Percentiles rank a stretch among this genome's conserved stretches.
Evolutionary conservation across 306 rosid species (phyloP).

Genomic region (Lupinus albus): DNA sequence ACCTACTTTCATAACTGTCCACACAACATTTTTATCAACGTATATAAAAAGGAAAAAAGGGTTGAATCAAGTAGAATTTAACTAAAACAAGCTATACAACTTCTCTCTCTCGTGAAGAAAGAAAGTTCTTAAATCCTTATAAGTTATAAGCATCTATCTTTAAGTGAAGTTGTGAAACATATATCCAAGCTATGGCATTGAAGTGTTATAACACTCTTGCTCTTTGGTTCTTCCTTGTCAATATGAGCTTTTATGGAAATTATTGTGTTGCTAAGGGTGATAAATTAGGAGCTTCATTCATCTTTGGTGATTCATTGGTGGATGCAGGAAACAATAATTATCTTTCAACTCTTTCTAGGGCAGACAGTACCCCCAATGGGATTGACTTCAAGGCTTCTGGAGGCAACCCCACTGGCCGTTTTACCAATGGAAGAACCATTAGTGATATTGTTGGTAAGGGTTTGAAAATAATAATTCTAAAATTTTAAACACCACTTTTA

Average conservation of each 20-base stretch:
- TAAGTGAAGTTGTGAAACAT: not conserved
- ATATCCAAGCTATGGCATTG: constrained; percentile 42
- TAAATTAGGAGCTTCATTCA: constrained; percentile 65
- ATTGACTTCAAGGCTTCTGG: constrained; percentile 69
- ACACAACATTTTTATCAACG: too few relatives aligned
- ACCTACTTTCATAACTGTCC: constrained; percentile 46
- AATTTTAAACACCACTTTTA: too few relatives aligned
- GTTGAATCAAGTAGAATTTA: constrained; percentile 55
- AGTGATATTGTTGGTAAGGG: constrained; percentile 69
- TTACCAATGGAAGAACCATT: constrained; percentile 83
- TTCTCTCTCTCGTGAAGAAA: constrained; percentile 18
- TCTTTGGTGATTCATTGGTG: constrained; percentile 84
- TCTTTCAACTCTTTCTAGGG: constrained; percentile 68
- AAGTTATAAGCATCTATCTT: too few relatives aligned
- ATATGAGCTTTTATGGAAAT: constrained; percentile 36
- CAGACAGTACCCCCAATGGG: constrained; percentile 70
- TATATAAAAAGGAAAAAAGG: not conserved
- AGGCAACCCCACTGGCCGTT: constrained; percentile 80
- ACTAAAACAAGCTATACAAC: constrained; percentile 39
- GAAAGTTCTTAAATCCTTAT: constrained; percentile 22
- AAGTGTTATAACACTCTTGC: constrained; percentile 21
- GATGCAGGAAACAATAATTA: constrained; percentile 88
- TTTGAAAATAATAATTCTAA: too few relatives aligned
- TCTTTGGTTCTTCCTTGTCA: constrained; percentile 34
- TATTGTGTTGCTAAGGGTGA: constrained; percentile 44